These are phyloP conservation scores for Ceratocystiopsis minuta DNA, from an alignment of 2,329 filamentous ascomycete species.

Conservation along the genomic window DNA sequence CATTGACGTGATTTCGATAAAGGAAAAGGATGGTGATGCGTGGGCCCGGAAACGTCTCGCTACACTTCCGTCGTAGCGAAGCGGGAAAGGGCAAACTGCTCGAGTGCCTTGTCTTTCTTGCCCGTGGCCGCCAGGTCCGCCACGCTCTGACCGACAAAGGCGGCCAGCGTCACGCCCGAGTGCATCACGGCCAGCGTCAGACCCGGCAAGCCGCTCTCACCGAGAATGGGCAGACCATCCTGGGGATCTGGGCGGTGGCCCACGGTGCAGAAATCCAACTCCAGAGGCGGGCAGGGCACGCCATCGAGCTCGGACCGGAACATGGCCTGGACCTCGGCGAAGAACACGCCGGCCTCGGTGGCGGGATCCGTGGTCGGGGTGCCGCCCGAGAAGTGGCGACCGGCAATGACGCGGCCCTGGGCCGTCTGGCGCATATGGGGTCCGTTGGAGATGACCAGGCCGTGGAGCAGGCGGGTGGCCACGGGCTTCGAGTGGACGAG, in stretches of 20 bases:
- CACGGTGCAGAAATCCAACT: slow-evolving; percentile 15
- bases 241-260: slow-evolving; percentile 12
- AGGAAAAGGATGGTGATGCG: no score
- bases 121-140: slow-evolving; percentile 1
- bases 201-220: slow-evolving; percentile 12
- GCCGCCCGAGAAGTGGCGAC: slow-evolving; percentile 11
- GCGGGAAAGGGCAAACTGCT: slow-evolving; percentile 1
- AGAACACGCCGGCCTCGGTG: slow-evolving; percentile 10
- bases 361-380: slow-evolving; percentile 6
- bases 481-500: slow-evolving; percentile 15
- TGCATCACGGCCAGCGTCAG: slow-evolving; percentile 17
- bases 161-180: slow-evolving; percentile 14
- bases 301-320: slow-evolving; percentile 6
- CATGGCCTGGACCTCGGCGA: slow-evolving; percentile 9
- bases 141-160: slow-evolving; percentile 11
- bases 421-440: slow-evolving; percentile 16
- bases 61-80: no score
- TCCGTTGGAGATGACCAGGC: slow-evolving; percentile 10
- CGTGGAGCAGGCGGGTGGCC: slow-evolving; percentile 8
- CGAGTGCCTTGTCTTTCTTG: slow-evolving; percentile 1
- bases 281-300: slow-evolving; percentile 6
- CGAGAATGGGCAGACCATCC: slow-evolving; percentile 15
- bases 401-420: slow-evolving; percentile 13
- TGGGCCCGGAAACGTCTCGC: no score
- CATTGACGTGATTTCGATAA: no score